Percentiles rank a stretch among this genome's conserved stretches.
Evolutionary conservation across 345 rosid genomes (phyloP).

Genomic region (Kandelia obovata): DNA sequence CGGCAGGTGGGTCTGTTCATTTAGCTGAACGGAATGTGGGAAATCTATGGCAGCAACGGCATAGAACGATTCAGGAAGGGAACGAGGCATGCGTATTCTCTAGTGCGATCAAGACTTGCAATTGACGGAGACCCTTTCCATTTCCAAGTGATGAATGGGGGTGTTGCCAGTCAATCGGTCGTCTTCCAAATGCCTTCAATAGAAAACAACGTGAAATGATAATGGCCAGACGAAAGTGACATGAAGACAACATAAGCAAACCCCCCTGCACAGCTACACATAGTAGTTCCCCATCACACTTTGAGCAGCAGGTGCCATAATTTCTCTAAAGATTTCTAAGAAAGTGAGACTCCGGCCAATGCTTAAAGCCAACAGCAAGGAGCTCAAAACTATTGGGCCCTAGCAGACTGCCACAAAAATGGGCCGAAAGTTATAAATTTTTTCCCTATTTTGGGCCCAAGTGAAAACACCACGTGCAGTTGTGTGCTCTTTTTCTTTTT

Average conservation of each 20-base stretch:
- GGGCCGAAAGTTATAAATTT: too few relatives aligned
- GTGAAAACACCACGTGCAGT: too few relatives aligned
- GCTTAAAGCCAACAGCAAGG: too few relatives aligned
- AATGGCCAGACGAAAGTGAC: not conserved
- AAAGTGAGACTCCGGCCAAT: too few relatives aligned
- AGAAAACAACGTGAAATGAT: slow-evolving; percentile 17
- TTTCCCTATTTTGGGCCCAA: too few relatives aligned
- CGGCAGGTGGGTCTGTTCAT: too few relatives aligned
- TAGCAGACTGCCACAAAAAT: too few relatives aligned
- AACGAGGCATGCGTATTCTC: slow-evolving; percentile 10
- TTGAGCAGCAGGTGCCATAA: not conserved
- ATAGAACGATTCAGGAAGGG: not conserved
- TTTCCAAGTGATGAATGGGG: slow-evolving; percentile 53
- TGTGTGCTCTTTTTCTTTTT: too few relatives aligned
- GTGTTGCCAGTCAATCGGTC: slow-evolving; percentile 59
- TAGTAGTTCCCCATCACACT: not conserved
- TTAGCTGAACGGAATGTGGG: not conserved
- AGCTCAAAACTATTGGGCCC: too few relatives aligned
- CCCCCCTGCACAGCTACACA: not conserved
- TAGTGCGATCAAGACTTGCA: slow-evolving; percentile 49
- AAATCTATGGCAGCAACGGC: not conserved
- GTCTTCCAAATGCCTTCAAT: slow-evolving; percentile 72
- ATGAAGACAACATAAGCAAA: not conserved
- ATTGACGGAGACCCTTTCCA: slow-evolving; percentile 48
- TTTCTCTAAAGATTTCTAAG: not conserved